Evolutionary conservation across 148 eudicot genomes (phyloP), one percentile per base, ranked within the genome.

Genomic region (Simmondsia chinensis): DNA sequence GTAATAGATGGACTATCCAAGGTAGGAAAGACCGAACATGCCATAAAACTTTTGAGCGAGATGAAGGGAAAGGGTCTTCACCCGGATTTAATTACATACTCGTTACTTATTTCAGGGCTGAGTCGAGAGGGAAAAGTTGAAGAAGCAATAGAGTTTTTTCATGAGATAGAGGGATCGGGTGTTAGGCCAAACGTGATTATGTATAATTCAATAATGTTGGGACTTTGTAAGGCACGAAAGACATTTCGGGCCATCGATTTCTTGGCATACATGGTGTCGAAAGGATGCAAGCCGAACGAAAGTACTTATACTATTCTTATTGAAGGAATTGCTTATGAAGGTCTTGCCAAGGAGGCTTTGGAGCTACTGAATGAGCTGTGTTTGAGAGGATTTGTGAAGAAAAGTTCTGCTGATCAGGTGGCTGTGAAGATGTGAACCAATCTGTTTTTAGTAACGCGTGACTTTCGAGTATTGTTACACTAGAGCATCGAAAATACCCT

Each of bases 1-100:
- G 82, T 79, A 54, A 79, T 79, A 32, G 74, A 63, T n/a, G 75
- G 80, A 46, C 75, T 78, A 5, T 59, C 77, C 1, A 78, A 68
- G 57, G 52, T 44, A 0, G 77, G 77, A 25, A 71, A 69, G 57
- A 79, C 73, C 7, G 67, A 65, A 23, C 48, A 54, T 2, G 86
- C 75, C 7, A 44, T 71, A 31, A 43, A 48, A 59, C 75, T 79
- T 31, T 54, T 79, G 20, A 41, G 43, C 37, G 78, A 74, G 60
- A 79, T 74, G 86, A 60, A 51, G 19, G 48, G 48, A 22, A 71
- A 68, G 72, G 67, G 77, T 36, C 70, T 68, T 31, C 71, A 65
- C 11, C 86, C 86, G 0, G 75, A 79, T 63, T 58, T 74, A 39
- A 62, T 74, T 4, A 71, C 81, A 0, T 74, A 71, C 23, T 67